Base-by-base conservation (phyloP, 495 filamentous ascomycete species). In the Aspergillus sclerotioniger region DNA sequence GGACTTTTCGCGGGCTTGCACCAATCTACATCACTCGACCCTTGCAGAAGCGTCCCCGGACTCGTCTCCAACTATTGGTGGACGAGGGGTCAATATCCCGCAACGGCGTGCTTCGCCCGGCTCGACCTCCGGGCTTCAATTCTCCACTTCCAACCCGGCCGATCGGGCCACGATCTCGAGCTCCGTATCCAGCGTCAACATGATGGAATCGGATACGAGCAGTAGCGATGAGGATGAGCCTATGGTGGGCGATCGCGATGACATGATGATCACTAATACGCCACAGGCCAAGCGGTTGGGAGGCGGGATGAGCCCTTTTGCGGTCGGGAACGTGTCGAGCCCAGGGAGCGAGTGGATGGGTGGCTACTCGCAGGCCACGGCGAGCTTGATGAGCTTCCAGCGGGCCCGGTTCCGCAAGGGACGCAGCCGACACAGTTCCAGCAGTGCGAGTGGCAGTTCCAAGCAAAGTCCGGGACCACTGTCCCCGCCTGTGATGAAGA, bases 21-120 rank as follows among this genome's bases (percentile, higher is more conserved):
- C 94, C 5, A 96, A 91, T 62, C 81, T 98, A 10, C 94, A 98
- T 75, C 95, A 98, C 71, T 97, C 94, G 20, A 98, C 89, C 3
- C 80, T 97, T 8, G 92, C 92, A 54, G 87, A 92, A 62, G 87
- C 90, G 0, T 94, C 90, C n/a, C 94, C 95, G 12, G 92, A 96
- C 67, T 95, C 92, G 4, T 96, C 92, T 0, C 95, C 95, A 0
- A 92, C 84, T n/a, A 87, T 95, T 43, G 80, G 81, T 43, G 88
- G 89, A 29, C 82, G 89, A 21, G 88, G 86, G 8, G 87, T 96
- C 80, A 86, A 82, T 59, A 93, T 96, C 39, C 91, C 91, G 3
- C 72, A 74, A 16, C 76, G 84, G 46, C 83, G 82, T 57, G 76
- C 79, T 9, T 81, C 80, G 17, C 74, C 68, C 9, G 73, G 72